Base-by-base conservation (phyloP, 2,329 filamentous ascomycete species). In the Scorias spongiosa region DNA sequence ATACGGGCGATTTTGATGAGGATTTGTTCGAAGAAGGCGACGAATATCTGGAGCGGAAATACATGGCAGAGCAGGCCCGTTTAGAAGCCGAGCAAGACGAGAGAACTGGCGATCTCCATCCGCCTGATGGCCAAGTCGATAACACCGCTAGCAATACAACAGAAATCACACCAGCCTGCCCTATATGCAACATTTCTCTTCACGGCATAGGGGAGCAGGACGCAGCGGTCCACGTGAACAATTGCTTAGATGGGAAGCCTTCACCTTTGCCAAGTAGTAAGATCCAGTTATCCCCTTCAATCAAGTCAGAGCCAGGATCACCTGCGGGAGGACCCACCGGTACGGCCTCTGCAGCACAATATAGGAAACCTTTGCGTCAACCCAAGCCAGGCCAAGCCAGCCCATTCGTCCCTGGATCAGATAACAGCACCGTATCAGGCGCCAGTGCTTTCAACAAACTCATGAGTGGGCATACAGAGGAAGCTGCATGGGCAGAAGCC, bases 391-490 rank as follows among this genome's bases (percentile, higher is more conserved):
- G 81, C 0, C 89, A 95, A 60, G 69, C 76, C 6, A 91, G 84
- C 54, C 88, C 88, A 0, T 84, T 93, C 51, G 69, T 71, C 6
- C 57, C 81, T 2, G 71, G 67, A 10, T 20, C 29, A 14, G 43
- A 47, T 47, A 9, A 9, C 12, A 61, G 48, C 39, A 58, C 44
- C 28, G 58, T 44, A 51, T 57, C 42, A 48, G 66, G 42, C 37
- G 68, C 67, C 15, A 93, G 88, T 2, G 91, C 89, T 0, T 98
- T 98, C 56, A 81, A 83, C 2, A 91, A 84, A 57, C 71, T 98
- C 46, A 98, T 98, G 91, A 84, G 87, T 6, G 79, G 78, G 5
- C 87, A 94, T 55, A 84, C 83, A 5, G 91, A 98, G 66, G 83
- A 93, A 59, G 73, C 78, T 1, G 91, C 91, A 1, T 98, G 91